These are phyloP conservation scores for Pythium pectinolyticum DNA, from an alignment of 352 stramenopile genomes.

Conservation along the genomic window DNA sequence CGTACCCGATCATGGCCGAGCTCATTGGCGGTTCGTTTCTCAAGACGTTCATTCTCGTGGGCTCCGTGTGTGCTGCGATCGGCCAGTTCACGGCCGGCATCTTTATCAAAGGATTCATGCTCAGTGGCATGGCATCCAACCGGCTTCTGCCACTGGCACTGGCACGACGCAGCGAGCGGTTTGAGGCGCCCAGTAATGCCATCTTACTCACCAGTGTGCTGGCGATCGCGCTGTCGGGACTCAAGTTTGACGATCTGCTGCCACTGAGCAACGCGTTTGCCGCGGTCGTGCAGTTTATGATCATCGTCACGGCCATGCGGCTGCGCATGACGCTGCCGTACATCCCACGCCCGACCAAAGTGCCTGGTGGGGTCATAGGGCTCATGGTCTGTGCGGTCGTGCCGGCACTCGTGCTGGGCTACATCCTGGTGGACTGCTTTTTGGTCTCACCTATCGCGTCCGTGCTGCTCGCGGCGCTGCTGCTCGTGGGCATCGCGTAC, in stretches of 20 bases:
- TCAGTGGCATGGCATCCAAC: slow-evolving; percentile 64
- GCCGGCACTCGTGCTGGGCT: slow-evolving; percentile 18
- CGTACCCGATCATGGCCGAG: slow-evolving; percentile 83
- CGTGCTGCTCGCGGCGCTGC: slow-evolving; percentile 11
- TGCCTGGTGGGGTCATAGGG: slow-evolving; percentile 26
- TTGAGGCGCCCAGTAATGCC: slow-evolving; percentile 26
- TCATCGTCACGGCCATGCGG: slow-evolving; percentile 84
- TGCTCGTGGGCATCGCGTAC: slow-evolving; percentile 19
- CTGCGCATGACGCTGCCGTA: slow-evolving; percentile 58
- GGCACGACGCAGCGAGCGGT: slow-evolving; percentile 37
- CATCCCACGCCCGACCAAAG: slow-evolving; percentile 45
- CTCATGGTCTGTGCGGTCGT: slow-evolving; percentile 22
- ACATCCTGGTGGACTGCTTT: slow-evolving; percentile 26
- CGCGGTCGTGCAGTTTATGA: slow-evolving; percentile 68
- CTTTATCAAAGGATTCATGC: slow-evolving; percentile 82
- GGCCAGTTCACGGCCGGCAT: slow-evolving; percentile 88
- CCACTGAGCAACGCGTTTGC: slow-evolving; percentile 85
- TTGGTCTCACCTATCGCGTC: slow-evolving; percentile 19
- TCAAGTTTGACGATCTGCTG: slow-evolving; percentile 56
- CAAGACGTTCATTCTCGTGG: slow-evolving; percentile 74
- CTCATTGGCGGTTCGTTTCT: slow-evolving; percentile 77
- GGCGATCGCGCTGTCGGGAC: slow-evolving; percentile 11
- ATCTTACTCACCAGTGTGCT: slow-evolving; percentile 23
- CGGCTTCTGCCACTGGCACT: slow-evolving; percentile 78
- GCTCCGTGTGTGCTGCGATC: slow-evolving; percentile 72